Evolutionary conservation across 306 rosid genomes (phyloP).

Genomic region (Vicia faba): DNA sequence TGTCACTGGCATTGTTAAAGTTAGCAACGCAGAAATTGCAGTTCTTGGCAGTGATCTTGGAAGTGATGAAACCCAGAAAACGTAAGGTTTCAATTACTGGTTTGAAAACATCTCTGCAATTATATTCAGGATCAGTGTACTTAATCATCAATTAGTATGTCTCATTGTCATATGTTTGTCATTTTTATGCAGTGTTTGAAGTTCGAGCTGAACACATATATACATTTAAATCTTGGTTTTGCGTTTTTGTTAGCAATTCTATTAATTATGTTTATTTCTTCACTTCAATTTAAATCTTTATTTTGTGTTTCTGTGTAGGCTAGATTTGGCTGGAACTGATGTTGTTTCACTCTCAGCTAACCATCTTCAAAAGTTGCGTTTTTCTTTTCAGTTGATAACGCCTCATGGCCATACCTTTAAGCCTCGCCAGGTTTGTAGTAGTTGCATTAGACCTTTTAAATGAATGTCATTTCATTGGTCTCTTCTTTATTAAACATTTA

Average conservation of each 20-base stretch:
- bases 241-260: constrained; percentile 14
- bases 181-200: constrained; percentile 13
- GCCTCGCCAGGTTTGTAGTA: constrained; percentile 84
- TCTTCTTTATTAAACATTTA: constrained; percentile 45
- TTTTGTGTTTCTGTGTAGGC: constrained; percentile 47
- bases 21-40: constrained; percentile 75
- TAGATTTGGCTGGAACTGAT: constrained; percentile 75
- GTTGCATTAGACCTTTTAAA: constrained; percentile 33
- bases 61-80: constrained; percentile 78
- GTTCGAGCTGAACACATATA: constrained; percentile 18
- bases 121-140: not conserved
- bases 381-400: constrained; percentile 74
- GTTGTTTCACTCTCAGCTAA: constrained; percentile 76
- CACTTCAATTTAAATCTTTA: constrained; percentile 24
- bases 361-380: constrained; percentile 86
- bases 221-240: constrained; percentile 7
- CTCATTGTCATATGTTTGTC: constrained; percentile 30
- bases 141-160: constrained; percentile 13
- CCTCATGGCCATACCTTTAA: constrained; percentile 71
- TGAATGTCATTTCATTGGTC: constrained; percentile 27
- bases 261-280: constrained; percentile 28
- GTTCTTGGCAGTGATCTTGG: constrained; percentile 88
- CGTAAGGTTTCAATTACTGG: constrained; percentile 52
- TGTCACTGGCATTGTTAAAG: constrained; percentile 68
- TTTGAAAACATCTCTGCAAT: constrained; percentile 10